Conservation (phyloP, 73 alveolate genomes). For the Paraurostyla sp. region DNA sequence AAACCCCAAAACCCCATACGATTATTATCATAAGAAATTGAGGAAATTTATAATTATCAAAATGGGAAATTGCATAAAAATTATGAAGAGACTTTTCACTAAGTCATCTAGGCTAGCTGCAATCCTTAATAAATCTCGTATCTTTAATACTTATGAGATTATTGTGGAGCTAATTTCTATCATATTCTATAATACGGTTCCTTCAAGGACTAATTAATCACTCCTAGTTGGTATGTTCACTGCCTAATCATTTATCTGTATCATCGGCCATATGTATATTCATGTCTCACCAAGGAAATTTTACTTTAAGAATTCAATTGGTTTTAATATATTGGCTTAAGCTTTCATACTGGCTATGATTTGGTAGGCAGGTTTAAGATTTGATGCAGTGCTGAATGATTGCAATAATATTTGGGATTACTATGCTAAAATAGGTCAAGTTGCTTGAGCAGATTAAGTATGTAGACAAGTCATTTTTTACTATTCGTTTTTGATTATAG, state of each 20-base stretch:
- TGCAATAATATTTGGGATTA: conserved; percentile 37
- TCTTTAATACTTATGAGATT: conserved; percentile 48
- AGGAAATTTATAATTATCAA: no score
- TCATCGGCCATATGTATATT: conserved; percentile 34
- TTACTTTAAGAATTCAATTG: conserved; percentile 32
- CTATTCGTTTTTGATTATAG: conserved; percentile 2
- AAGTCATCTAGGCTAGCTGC: conserved; percentile 52
- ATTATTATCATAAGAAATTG: no score
- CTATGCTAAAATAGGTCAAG: conserved; percentile 15
- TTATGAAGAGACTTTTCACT: conserved; percentile 6
- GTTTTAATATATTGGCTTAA: not conserved
- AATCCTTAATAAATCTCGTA: conserved; percentile 50
- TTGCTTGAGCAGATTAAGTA: not conserved
- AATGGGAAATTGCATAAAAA: conserved; percentile 53
- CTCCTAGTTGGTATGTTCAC: not conserved
- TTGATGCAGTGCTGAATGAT: conserved; percentile 18
- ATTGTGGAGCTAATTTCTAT: conserved; percentile 7
- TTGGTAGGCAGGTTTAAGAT: not conserved
- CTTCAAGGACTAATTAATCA: conserved; percentile 38
- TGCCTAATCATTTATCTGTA: conserved; percentile 34
- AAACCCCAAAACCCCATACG: no score
- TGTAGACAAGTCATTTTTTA: conserved; percentile 19
- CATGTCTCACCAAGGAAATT: conserved; percentile 52
- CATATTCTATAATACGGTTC: conserved; percentile 36
- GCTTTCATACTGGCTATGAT: not conserved